phyloP scores from a whole-genome alignment of 2,329 filamentous ascomycete genomes.

The Botryosphaeria dothidea region DNA sequence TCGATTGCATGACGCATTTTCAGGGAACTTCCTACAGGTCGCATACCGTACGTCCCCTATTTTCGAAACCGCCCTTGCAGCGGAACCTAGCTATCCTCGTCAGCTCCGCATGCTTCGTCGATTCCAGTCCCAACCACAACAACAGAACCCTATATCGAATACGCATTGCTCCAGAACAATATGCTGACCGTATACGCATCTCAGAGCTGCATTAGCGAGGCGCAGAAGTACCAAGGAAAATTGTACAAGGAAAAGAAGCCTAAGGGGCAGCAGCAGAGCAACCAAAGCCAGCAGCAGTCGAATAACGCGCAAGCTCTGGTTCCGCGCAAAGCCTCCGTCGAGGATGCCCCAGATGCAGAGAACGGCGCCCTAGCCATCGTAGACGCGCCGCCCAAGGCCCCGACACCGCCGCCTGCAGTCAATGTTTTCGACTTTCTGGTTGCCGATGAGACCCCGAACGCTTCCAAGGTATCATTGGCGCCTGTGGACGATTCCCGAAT shows the following conservation, averaged over 20 bases:
- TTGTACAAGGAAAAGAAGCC: slow-evolving; percentile 84
- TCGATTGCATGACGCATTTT: slow-evolving; percentile 97
- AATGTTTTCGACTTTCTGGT: slow-evolving; percentile 95
- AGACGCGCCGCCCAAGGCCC: slow-evolving; percentile 70
- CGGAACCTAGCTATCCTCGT: background rate
- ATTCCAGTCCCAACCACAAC: background rate
- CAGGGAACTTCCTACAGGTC: slow-evolving; percentile 78
- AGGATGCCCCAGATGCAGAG: slow-evolving; percentile 67
- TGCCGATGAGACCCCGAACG: slow-evolving; percentile 69
- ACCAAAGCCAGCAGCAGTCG: slow-evolving; percentile 39
- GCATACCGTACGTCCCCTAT: slow-evolving; percentile 72
- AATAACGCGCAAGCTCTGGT: slow-evolving; percentile 48
- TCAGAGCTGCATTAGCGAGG: slow-evolving; percentile 92
- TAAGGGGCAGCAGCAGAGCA: slow-evolving; percentile 47
- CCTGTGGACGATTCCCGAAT: slow-evolving; percentile 37
- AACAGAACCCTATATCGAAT: slow-evolving; percentile 5
- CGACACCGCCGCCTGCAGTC: slow-evolving; percentile 75
- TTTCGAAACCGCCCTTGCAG: slow-evolving; percentile 20
- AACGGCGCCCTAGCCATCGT: slow-evolving; percentile 57
- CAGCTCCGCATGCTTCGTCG: slow-evolving; percentile 2
- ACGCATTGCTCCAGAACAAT: background rate
- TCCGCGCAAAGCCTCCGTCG: slow-evolving; percentile 75
- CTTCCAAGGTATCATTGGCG: slow-evolving; percentile 62
- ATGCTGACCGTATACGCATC: slow-evolving; percentile 11
- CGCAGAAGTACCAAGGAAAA: slow-evolving; percentile 94